phyloP scores from a whole-genome alignment of 129 eudicot species.

The Heracleum sosnowskyi region DNA sequence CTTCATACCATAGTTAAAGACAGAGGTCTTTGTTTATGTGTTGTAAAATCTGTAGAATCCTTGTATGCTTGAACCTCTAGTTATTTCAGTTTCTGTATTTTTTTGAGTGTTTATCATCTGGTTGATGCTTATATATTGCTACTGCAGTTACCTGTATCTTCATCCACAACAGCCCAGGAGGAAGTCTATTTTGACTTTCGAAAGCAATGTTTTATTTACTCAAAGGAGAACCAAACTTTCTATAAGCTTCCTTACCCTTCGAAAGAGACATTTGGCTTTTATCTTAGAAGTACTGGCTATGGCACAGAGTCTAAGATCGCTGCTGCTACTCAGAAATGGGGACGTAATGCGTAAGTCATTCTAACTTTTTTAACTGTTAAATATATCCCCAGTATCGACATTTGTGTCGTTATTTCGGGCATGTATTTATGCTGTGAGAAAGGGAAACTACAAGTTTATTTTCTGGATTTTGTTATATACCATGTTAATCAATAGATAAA shows the following conservation, averaged over 20 bases:
- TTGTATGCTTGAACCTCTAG: background rate
- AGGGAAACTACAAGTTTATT: background rate
- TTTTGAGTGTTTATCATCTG: conserved; percentile 1
- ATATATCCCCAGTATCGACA: background rate
- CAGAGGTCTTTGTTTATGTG: background rate
- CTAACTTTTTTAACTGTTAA: background rate
- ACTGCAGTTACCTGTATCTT: conserved; percentile 49
- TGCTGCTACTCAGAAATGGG: conserved; percentile 93
- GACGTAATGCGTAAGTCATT: conserved; percentile 80
- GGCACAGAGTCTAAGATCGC: conserved; percentile 87
- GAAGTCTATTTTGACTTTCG: conserved; percentile 91
- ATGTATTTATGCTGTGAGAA: background rate
- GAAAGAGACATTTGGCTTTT: conserved; percentile 81
- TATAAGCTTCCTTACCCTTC: conserved; percentile 91
- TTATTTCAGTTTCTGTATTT: background rate
- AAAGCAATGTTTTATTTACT: conserved; percentile 85
- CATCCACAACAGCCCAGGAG: conserved; percentile 30
- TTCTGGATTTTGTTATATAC: background rate
- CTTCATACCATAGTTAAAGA: background rate
- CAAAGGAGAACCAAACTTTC: conserved; percentile 66
- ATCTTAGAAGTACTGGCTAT: conserved; percentile 76
- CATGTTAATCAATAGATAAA: background rate
- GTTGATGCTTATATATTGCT: conserved; percentile 17
- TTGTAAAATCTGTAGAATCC: background rate
- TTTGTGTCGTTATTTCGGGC: background rate